Evolutionary conservation across 768 basidiomycete species (phyloP).

Genomic region (Russula sp.): DNA sequence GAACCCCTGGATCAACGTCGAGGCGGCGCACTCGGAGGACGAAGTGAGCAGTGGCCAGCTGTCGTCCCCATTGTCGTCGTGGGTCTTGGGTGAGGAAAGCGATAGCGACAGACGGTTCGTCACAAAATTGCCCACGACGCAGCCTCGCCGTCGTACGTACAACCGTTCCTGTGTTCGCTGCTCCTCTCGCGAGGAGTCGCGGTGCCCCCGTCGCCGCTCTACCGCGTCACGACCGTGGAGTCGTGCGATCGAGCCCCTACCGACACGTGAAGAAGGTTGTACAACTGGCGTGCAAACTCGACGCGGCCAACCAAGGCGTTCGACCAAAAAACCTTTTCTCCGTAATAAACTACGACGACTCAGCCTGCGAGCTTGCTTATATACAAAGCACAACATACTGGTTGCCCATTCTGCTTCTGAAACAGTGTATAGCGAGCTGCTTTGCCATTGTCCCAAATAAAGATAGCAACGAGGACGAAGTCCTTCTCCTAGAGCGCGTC

Average conservation of each 20-base stretch:
- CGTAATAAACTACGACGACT: too few relatives aligned
- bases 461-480: too few relatives aligned
- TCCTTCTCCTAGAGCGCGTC: too few relatives aligned
- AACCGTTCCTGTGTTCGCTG: slow-evolving; percentile 55
- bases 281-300: too few relatives aligned
- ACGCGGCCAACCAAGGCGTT: too few relatives aligned
- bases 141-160: slow-evolving; percentile 69
- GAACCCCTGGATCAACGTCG: slow-evolving; percentile 55
- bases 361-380: too few relatives aligned
- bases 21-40: slow-evolving; percentile 76
- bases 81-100: slow-evolving; percentile 36
- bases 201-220: slow-evolving; percentile 28
- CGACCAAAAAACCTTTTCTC: too few relatives aligned
- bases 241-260: slow-evolving; percentile 48
- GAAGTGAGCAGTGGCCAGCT: slow-evolving; percentile 64
- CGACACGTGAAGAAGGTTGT: too few relatives aligned
- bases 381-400: too few relatives aligned
- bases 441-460: too few relatives aligned
- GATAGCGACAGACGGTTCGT: slow-evolving; percentile 68
- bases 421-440: too few relatives aligned
- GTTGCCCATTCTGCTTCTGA: too few relatives aligned
- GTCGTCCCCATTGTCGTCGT: slow-evolving; percentile 41
- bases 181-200: slow-evolving; percentile 43
- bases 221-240: slow-evolving; percentile 27
- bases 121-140: slow-evolving; percentile 57